Conservation (phyloP, 495 filamentous ascomycete genomes). For the Glonium stellatum region DNA sequence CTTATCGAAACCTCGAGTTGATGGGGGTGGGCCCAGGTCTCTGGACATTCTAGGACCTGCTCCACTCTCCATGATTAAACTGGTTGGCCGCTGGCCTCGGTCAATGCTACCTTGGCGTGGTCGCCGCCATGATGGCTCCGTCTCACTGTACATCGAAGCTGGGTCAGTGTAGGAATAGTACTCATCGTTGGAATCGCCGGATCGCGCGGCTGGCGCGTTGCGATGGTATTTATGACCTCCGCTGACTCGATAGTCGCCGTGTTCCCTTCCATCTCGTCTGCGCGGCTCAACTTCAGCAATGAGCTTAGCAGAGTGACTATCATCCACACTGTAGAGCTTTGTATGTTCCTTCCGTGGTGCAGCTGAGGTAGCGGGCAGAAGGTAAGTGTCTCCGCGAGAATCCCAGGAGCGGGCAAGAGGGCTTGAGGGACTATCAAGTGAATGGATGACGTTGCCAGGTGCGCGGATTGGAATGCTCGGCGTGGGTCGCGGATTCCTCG, state of each 20-base stretch:
- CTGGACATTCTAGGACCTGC: slow-evolving; percentile 18
- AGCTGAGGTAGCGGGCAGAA: slow-evolving; percentile 24
- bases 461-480: slow-evolving; percentile 20
- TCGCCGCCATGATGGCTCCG: slow-evolving; percentile 14
- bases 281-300: slow-evolving; percentile 20
- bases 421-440: slow-evolving; percentile 14
- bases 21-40: slow-evolving; percentile 35
- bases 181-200: slow-evolving; percentile 29
- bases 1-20: slow-evolving; percentile 37
- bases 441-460: slow-evolving; percentile 9
- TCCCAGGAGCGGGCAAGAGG: slow-evolving; percentile 23
- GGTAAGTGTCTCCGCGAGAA: slow-evolving; percentile 21
- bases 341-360: slow-evolving; percentile 30
- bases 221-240: slow-evolving; percentile 30
- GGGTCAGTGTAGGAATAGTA: slow-evolving; percentile 17
- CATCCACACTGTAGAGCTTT: slow-evolving; percentile 35
- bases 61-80: slow-evolving; percentile 27
- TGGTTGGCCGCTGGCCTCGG: slow-evolving; percentile 31
- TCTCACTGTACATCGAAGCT: neutral
- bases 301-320: slow-evolving; percentile 26
- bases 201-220: slow-evolving; percentile 16
- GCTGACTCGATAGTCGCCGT: slow-evolving; percentile 16
- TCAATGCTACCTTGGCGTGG: slow-evolving; percentile 33
- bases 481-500: slow-evolving; percentile 8
- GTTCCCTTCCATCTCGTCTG: slow-evolving; percentile 22